A percentile compares a stretch with the other conserved stretches of the same genome.
Conservation (phyloP, 768 basidiomycete species). For the Suillus lakei region DNA sequence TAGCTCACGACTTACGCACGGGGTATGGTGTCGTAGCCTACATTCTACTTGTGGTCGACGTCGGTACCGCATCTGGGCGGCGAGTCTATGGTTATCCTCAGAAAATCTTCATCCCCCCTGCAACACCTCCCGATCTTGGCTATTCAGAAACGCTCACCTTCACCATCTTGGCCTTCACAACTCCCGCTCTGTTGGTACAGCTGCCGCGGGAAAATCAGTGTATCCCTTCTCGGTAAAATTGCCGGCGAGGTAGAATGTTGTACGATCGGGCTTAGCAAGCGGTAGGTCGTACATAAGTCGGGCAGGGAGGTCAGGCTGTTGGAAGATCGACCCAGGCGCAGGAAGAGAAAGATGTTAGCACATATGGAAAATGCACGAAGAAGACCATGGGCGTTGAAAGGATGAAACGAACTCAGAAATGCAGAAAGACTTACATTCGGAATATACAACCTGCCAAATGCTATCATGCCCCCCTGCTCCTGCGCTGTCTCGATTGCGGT, state of each 20-base stretch:
- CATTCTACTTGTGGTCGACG: background rate
- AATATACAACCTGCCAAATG: conserved; percentile 13
- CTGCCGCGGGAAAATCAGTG: conserved; percentile 35
- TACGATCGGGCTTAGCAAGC: conserved; percentile 28
- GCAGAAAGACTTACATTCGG: conserved; percentile 5
- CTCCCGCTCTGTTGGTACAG: background rate
- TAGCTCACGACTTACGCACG: background rate
- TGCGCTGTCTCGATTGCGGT: conserved; percentile 5
- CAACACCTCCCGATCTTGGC: background rate
- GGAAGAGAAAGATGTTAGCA: background rate
- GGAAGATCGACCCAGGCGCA: background rate
- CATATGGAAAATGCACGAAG: too few relatives aligned
- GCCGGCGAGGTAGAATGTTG: conserved; percentile 31
- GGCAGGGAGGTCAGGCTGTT: conserved; percentile 40
- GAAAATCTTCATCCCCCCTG: background rate
- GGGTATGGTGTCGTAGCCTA: background rate
- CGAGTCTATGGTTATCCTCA: background rate
- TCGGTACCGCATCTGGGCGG: background rate
- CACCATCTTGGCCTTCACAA: background rate
- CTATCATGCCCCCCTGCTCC: conserved; percentile 9
- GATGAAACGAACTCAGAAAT: background rate
- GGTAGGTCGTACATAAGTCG: conserved; percentile 34
- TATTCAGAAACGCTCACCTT: background rate
- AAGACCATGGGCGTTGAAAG: too few relatives aligned
- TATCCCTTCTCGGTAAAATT: conserved; percentile 36